Percentiles rank a stretch among this genome's conserved stretches.
These are phyloP conservation scores for Cicer arietinum DNA, from an alignment of 306 rosid species.

Conservation along the genomic window DNA sequence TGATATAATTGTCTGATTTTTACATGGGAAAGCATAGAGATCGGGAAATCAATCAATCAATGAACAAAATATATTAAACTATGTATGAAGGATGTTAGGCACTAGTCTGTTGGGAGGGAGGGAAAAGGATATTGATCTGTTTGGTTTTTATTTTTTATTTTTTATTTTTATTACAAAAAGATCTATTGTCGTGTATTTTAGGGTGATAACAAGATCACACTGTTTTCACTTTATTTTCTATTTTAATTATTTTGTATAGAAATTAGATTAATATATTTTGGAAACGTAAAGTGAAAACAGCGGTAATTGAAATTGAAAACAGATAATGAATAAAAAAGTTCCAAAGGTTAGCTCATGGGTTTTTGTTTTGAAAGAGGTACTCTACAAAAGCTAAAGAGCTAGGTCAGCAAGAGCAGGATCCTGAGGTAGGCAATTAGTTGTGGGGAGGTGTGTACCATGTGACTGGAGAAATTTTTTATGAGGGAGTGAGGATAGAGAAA, in stretches of 20 bases:
- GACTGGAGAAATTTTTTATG: background rate
- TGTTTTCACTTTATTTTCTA: background rate
- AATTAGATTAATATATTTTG: background rate
- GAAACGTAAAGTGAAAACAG: background rate
- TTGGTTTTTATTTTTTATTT: background rate
- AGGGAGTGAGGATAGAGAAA: background rate
- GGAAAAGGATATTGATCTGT: background rate
- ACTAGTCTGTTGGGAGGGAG: background rate
- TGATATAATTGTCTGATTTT: conserved; percentile 19
- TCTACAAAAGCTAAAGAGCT: background rate
- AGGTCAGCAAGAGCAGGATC: background rate
- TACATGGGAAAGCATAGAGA: conserved; percentile 33
- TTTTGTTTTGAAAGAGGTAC: conserved; percentile 1
- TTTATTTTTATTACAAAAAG: background rate
- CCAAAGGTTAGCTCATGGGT: background rate
- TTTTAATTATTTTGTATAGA: background rate
- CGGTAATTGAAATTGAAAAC: background rate
- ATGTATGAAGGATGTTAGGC: background rate
- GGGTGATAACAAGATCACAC: background rate
- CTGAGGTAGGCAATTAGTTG: background rate
- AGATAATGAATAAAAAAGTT: background rate
- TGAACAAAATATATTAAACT: conserved; percentile 34
- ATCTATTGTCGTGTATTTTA: too few species aligned
- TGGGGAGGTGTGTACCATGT: background rate
- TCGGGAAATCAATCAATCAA: conserved; percentile 28